Percentiles rank a stretch among this genome's conserved stretches.
Evolutionary conservation across 257 asterid species (phyloP).

Genomic region (Nicotiana noctiflora): DNA sequence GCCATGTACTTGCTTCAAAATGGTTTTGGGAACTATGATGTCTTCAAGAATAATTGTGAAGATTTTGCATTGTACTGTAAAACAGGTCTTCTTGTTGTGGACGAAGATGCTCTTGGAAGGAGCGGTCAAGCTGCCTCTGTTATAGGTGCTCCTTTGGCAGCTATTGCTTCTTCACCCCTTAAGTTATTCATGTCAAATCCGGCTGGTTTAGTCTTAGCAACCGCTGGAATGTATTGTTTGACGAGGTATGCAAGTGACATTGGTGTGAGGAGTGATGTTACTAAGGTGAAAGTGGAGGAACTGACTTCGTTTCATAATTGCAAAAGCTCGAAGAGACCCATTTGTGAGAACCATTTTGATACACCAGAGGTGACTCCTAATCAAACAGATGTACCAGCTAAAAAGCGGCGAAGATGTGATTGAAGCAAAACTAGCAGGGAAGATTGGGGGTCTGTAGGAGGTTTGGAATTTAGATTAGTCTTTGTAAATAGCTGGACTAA

Average conservation of each 20-base stretch:
- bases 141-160: constrained; percentile 28
- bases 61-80: constrained; percentile 42
- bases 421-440: background rate
- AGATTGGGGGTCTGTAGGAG: background rate
- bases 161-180: constrained; percentile 25
- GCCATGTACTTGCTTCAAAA: constrained; percentile 28
- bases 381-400: constrained; percentile 12
- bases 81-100: constrained; percentile 26
- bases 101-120: constrained; percentile 20
- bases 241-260: constrained; percentile 33
- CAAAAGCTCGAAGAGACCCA: background rate
- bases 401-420: background rate
- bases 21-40: constrained; percentile 26
- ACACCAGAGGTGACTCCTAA: background rate
- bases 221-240: constrained; percentile 24
- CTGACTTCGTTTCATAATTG: constrained; percentile 11
- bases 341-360: background rate
- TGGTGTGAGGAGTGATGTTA: constrained; percentile 35
- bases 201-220: constrained; percentile 10
- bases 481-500: background rate
- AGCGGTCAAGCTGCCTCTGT: constrained; percentile 31
- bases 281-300: constrained; percentile 31
- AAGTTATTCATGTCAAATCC: constrained; percentile 23
- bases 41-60: constrained; percentile 33
- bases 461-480: background rate